Percentiles rank a stretch among this genome's conserved stretches.
Conservation (phyloP, 2,329 filamentous ascomycete species). For the Escovopsis sp. region DNA sequence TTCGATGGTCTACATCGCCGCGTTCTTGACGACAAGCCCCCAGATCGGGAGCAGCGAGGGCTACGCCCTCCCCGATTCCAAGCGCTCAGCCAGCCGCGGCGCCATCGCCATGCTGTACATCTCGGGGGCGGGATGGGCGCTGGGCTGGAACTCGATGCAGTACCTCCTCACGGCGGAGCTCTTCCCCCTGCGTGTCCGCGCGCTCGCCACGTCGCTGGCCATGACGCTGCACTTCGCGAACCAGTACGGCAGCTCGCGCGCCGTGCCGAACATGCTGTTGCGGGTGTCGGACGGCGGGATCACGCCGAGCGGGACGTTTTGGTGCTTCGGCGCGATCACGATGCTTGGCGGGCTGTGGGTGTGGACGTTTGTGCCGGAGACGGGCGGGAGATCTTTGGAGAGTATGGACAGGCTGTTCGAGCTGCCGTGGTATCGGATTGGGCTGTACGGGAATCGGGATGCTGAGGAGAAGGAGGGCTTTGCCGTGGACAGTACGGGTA, state of each 20-base stretch:
- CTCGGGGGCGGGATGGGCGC: slow-evolving; percentile 52
- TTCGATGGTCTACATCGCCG: slow-evolving; percentile 46
- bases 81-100: slow-evolving; percentile 44
- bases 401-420: slow-evolving; percentile 58
- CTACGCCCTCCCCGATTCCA: slow-evolving; percentile 28
- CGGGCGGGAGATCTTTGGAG: slow-evolving; percentile 48
- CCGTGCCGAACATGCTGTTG: slow-evolving; percentile 61
- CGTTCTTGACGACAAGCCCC: slow-evolving; percentile 48
- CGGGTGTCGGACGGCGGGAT: slow-evolving; percentile 28
- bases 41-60: slow-evolving; percentile 33
- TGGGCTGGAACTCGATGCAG: slow-evolving; percentile 63
- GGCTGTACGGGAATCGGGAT: slow-evolving; percentile 37
- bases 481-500: slow-evolving; percentile 16
- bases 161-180: slow-evolving; percentile 66
- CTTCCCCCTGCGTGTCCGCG: slow-evolving; percentile 59
- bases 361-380: slow-evolving; percentile 59
- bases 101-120: slow-evolving; percentile 63
- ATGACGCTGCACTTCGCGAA: slow-evolving; percentile 71
- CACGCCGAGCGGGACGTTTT: slow-evolving; percentile 53
- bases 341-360: slow-evolving; percentile 54
- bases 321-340: slow-evolving; percentile 58
- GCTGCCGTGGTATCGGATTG: slow-evolving; percentile 62
- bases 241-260: slow-evolving; percentile 62
- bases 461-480: slow-evolving; percentile 33
- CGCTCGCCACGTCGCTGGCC: slow-evolving; percentile 52